Evolutionary conservation across 1,139 yeast species (phyloP).

Genomic region (Kodamaea arcana): DNA sequence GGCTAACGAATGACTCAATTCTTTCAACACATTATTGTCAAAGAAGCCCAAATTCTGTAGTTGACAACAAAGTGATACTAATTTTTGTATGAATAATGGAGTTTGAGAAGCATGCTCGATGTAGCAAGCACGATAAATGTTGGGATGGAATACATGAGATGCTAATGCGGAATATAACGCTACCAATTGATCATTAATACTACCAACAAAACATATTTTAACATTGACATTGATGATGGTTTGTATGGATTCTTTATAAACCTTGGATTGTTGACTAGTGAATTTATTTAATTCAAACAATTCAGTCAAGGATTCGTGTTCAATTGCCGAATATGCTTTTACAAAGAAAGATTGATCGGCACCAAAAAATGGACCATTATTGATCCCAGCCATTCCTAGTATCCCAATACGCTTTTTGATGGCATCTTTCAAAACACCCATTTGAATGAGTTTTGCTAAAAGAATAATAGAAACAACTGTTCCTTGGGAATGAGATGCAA

Average conservation of each 20-base stretch:
- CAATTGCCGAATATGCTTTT: slow-evolving; percentile 86
- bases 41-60: slow-evolving; percentile 62
- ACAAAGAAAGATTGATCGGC: slow-evolving; percentile 78
- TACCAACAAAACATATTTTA: slow-evolving; percentile 77
- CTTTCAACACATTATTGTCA: slow-evolving; percentile 76
- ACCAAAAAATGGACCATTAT: slow-evolving; percentile 91
- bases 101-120: slow-evolving; percentile 61
- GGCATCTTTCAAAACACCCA: slow-evolving; percentile 56
- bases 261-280: slow-evolving; percentile 65
- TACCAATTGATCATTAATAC: slow-evolving; percentile 87
- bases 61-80: slow-evolving; percentile 46
- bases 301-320: slow-evolving; percentile 79
- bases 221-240: slow-evolving; percentile 66
- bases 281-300: slow-evolving; percentile 82
- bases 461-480: slow-evolving; percentile 85
- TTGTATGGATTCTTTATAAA: slow-evolving; percentile 63
- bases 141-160: slow-evolving; percentile 81
- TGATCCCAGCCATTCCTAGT: slow-evolving; percentile 92
- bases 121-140: slow-evolving; percentile 82
- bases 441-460: slow-evolving; percentile 64
- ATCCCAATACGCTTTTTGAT: slow-evolving; percentile 59
- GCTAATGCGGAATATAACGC: slow-evolving; percentile 89
- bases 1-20: slow-evolving; percentile 75
- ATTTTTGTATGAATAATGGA: slow-evolving; percentile 43
- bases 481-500: slow-evolving; percentile 95